A percentile compares a stretch with the other conserved stretches of the same genome.
These are phyloP conservation scores for Cytospora paraplurivora DNA, from an alignment of 2,329 filamentous ascomycete genomes.

Conservation along the genomic window DNA sequence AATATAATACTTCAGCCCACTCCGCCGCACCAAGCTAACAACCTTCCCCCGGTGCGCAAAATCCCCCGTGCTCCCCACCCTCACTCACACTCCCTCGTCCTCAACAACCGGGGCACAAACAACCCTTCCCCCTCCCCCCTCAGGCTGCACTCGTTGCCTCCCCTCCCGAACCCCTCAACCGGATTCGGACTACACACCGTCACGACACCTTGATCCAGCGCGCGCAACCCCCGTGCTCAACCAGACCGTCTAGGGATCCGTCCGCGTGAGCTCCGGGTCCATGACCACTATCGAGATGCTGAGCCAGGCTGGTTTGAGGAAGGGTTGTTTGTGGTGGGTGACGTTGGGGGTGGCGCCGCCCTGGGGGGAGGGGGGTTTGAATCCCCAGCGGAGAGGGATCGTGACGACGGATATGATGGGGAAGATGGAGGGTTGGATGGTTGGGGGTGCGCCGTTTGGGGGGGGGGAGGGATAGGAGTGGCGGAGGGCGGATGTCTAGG, in stretches of 20 bases:
- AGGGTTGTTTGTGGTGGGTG: slow-evolving; percentile 30
- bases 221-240: slow-evolving; percentile 53
- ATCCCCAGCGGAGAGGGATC: slow-evolving; percentile 33
- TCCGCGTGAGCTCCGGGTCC: slow-evolving; percentile 49
- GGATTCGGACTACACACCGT: slow-evolving; percentile 45
- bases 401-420: slow-evolving; percentile 31
- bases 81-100: slow-evolving; percentile 38
- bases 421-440: slow-evolving; percentile 23
- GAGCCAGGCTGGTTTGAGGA: slow-evolving; percentile 36
- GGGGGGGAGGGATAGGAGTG: slow-evolving; percentile 2
- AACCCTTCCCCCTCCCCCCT: slow-evolving; percentile 42
- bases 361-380: slow-evolving; percentile 29
- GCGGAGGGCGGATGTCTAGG: slow-evolving; percentile 18
- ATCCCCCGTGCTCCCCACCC: slow-evolving; percentile 44
- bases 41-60: too few relatives aligned
- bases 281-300: slow-evolving; percentile 53
- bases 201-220: slow-evolving; percentile 58
- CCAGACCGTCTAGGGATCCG: slow-evolving; percentile 52
- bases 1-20: slow-evolving; percentile 47
- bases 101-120: slow-evolving; percentile 46
- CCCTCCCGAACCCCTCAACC: slow-evolving; percentile 31
- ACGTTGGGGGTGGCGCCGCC: slow-evolving; percentile 32
- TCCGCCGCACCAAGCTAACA: slow-evolving; percentile 51
- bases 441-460: neutral
- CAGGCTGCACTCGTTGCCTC: slow-evolving; percentile 41